Base-by-base conservation (phyloP, 345 rosid genomes). In the Acer saccharum region DNA sequence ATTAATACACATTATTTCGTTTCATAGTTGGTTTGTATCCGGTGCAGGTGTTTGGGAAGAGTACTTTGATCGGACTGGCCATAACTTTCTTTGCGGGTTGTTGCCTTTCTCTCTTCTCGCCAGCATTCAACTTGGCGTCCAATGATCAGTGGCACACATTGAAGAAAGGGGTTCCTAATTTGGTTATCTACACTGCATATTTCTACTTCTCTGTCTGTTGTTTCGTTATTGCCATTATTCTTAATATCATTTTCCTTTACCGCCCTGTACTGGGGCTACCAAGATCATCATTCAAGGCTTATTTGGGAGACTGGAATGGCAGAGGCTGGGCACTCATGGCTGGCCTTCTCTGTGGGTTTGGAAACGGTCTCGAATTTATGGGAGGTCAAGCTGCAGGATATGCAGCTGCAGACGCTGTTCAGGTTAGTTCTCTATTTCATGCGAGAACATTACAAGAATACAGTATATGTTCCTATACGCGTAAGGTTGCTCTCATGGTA, bases 321-420 rank as follows among this genome's bases (percentile, higher is more conserved):
- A 83, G 97, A 79, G 91, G 97, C 23, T 94, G 91, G 97, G 92
- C 98, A 43, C 64, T 93, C 61, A 77, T 90, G 80, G 97, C 98
- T 10, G 97, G 97, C 6, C 80, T 94, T 55, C 80, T 94, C 7
- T 94, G 95, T 77, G 98, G 98, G 1, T 84, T 93, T 60, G 98
- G 98, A 0, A 86, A 92, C 27, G 98, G 97, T 73, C 93, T 91
- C 71, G 94, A 91, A 82, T 94, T 92, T 65, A 92, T 92, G 91
- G 94, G 93, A 0, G 98, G 98, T 69, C 93, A 94, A 81, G 95
- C 98, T 2, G 94, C 94, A 57, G 98, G 97, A 25, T 94, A 94
- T 75, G 98, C 95, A 46, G 97, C 97, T 7, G 97, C 98, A 44
- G 94, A 88, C 76, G 90, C 94, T 27, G 95, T 94, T 78, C 97